A percentile compares a stretch with the other conserved stretches of the same genome.
These are phyloP conservation scores for Gastrolobium villosum DNA, from an alignment of 306 rosid genomes.

Conservation along the genomic window DNA sequence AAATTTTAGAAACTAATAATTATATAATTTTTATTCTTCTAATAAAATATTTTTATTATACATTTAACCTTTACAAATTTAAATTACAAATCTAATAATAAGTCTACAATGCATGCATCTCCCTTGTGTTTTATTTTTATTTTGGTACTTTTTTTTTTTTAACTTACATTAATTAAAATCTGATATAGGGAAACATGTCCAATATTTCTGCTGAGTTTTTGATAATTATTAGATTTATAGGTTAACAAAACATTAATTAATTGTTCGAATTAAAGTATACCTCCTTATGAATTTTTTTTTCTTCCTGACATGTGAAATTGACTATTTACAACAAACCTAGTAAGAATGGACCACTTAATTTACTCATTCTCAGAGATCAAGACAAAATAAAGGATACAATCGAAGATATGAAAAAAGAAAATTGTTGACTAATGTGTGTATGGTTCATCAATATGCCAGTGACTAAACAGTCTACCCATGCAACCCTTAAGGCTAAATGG, in stretches of 20 bases:
- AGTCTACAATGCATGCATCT: too few relatives aligned
- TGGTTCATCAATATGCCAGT: slow-evolving; percentile 16
- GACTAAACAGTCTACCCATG: slow-evolving; percentile 36
- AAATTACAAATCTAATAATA: too few relatives aligned
- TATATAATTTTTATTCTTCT: too few relatives aligned
- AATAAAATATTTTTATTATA: too few relatives aligned
- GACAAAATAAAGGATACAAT: neutral
- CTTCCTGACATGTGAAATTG: slow-evolving; percentile 34
- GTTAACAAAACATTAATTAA: neutral
- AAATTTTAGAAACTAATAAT: too few relatives aligned
- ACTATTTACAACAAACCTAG: slow-evolving; percentile 33
- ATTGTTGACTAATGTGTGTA: neutral
- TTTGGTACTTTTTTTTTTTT: too few relatives aligned
- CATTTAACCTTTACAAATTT: too few relatives aligned
- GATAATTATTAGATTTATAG: too few relatives aligned
- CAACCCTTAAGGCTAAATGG: slow-evolving; percentile 33
- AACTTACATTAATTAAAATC: too few relatives aligned
- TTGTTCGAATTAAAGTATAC: neutral
- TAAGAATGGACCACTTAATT: slow-evolving; percentile 51
- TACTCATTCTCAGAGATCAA: slow-evolving; percentile 14
- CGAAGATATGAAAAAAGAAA: neutral
- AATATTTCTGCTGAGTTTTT: too few relatives aligned
- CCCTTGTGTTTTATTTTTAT: too few relatives aligned
- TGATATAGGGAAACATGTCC: too few relatives aligned
- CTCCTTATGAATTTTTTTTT: neutral